phyloP scores from a whole-genome alignment of 1,284 basidiomycete genomes.

The Lentinula novae-zelandiae region DNA sequence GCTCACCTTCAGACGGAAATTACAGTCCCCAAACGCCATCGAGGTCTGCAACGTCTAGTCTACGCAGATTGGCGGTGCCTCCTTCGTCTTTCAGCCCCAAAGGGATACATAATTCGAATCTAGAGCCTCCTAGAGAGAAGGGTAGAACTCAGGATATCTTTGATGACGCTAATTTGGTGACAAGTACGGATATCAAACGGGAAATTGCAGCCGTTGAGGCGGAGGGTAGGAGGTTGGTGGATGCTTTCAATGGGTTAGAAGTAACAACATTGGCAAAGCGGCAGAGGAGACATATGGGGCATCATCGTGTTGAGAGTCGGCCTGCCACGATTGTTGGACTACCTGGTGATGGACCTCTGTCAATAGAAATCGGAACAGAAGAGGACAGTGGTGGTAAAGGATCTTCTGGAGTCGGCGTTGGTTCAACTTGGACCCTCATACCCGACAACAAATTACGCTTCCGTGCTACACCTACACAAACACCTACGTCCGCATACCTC shows the following conservation, averaged over 20 bases:
- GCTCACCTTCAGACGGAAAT: slow-evolving; percentile 23
- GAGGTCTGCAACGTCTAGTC: slow-evolving; percentile 30
- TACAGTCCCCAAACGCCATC: slow-evolving; percentile 26
- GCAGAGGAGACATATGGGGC: slow-evolving; percentile 41
- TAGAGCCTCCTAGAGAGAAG: slow-evolving; percentile 28
- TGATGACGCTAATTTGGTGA: slow-evolving; percentile 51
- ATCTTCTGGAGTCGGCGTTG: neutral
- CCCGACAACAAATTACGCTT: slow-evolving; percentile 30
- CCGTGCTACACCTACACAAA: slow-evolving; percentile 23
- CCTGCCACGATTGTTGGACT: slow-evolving; percentile 6
- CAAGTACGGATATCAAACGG: slow-evolving; percentile 56
- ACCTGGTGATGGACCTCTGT: neutral
- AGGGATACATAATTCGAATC: slow-evolving; percentile 29
- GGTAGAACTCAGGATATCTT: slow-evolving; percentile 35
- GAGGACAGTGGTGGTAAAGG: neutral
- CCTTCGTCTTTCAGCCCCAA: slow-evolving; percentile 46
- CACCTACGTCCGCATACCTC: neutral
- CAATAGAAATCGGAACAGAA: neutral
- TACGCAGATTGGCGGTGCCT: slow-evolving; percentile 43
- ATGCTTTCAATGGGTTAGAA: slow-evolving; percentile 74
- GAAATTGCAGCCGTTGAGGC: slow-evolving; percentile 66
- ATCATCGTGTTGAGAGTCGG: slow-evolving; percentile 18
- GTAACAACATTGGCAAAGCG: slow-evolving; percentile 58
- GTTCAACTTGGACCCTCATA: slow-evolving; percentile 30
- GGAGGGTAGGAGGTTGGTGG: slow-evolving; percentile 62